Evolutionary conservation across 1,284 basidiomycete species (phyloP), one percentile per base, ranked within the genome.

Genomic region (Athelia psychrophila): DNA sequence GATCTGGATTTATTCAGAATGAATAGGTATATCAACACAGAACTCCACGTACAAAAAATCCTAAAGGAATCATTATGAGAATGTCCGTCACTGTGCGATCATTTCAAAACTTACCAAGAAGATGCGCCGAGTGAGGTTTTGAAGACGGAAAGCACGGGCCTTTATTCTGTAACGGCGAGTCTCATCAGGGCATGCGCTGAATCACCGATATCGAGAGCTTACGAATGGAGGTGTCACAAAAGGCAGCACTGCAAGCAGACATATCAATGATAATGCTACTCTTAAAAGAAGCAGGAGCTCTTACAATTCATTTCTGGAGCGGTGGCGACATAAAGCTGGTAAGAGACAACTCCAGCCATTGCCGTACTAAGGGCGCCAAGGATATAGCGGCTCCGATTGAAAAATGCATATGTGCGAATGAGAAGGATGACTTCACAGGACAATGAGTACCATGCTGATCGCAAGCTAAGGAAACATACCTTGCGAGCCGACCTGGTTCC

Each of bases 401-500:
- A 91, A 70, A 91, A 91, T 4, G 88, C 88, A 61, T 89, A 91
- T 45, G 88, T 91, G 52, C 88, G 81, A 55, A 91, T 90, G 56
- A 91, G 76, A 45, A 91, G 78, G 50, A 91, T 87, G 56, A 3
- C 60, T 57, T 57, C 56, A 64, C 61, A 56, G 48, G 32, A 47
- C 49, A 16, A 23, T 32, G 36, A 44, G 51, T 12, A 20, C 10
- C 15, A 3, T 16, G 19, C 33, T 22, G 19, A 24, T 15, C 27
- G 22, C 30, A 49, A 45, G n/a, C 55, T 56, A 51, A 47, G 23
- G 47, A 47, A 44, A 68, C 74, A 49, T 58, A 84, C 84, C 81
- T 73, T 91, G 86, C 44, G 88, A 86, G 44, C 84, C 83, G 50
- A 88, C 85, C 77, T 91, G 88, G 60, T 91, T 91, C 87, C 88